These are phyloP conservation scores for Polymyxa betae DNA, from an alignment of 208 protist genomes.

Conservation along the genomic window DNA sequence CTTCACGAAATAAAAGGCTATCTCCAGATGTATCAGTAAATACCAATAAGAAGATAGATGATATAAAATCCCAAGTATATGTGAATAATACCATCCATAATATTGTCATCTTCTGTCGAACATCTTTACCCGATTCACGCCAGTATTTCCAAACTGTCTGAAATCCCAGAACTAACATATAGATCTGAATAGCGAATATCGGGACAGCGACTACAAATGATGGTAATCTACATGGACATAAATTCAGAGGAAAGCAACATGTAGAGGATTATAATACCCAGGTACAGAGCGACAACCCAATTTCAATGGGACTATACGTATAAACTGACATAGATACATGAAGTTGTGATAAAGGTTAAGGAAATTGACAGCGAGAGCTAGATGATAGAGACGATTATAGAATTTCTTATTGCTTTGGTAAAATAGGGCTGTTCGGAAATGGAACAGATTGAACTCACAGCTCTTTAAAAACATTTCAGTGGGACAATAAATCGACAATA, in stretches of 20 bases:
- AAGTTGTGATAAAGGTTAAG: slow-evolving; percentile 23
- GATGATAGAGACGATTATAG: neutral
- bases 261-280: neutral
- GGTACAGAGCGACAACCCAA: neutral
- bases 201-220: neutral
- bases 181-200: neutral
- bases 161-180: neutral
- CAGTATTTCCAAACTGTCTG: slow-evolving; percentile 17
- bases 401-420: neutral
- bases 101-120: neutral
- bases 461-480: neutral
- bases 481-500: neutral
- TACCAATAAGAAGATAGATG: too few species aligned
- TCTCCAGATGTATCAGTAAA: too few species aligned
- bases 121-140: neutral
- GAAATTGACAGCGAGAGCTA: neutral
- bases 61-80: neutral
- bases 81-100: slow-evolving; percentile 27
- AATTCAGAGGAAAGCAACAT: neutral
- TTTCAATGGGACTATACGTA: neutral
- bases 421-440: slow-evolving; percentile 40
- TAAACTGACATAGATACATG: neutral
- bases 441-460: slow-evolving; percentile 50
- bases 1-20: too few species aligned
- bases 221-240: neutral